These are phyloP conservation scores for Candida wancherniae DNA, from an alignment of 805 yeast species.

Conservation along the genomic window DNA sequence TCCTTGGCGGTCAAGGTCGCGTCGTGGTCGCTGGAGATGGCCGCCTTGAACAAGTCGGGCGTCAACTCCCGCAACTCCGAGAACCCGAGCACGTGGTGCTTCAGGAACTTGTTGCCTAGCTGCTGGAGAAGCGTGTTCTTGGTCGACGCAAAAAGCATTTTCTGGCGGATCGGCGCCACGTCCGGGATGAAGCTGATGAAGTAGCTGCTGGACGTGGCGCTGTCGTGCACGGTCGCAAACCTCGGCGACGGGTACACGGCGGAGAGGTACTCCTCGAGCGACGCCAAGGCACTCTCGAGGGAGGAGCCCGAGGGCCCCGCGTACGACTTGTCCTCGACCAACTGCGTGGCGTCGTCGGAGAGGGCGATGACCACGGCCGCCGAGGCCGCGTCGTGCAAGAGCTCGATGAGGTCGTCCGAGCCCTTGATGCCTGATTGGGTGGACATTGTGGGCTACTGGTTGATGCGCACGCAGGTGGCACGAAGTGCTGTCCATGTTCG, in stretches of 20 bases:
- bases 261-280: slow-evolving; percentile 20
- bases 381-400: slow-evolving; percentile 38
- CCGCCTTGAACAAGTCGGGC: slow-evolving; percentile 38
- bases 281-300: slow-evolving; percentile 16
- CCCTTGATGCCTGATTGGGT: slow-evolving; percentile 42
- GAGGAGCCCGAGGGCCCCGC: slow-evolving; percentile 11
- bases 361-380: slow-evolving; percentile 29
- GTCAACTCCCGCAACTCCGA: slow-evolving; percentile 55
- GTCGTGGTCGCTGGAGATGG: slow-evolving; percentile 19
- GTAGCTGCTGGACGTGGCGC: slow-evolving; percentile 22
- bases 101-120: slow-evolving; percentile 59
- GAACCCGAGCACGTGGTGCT: slow-evolving; percentile 39
- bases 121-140: slow-evolving; percentile 71
- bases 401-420: slow-evolving; percentile 37
- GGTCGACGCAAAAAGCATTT: slow-evolving; percentile 93
- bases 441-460: slow-evolving; percentile 24
- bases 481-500: too few relatives aligned
- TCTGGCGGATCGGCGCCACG: slow-evolving; percentile 68
- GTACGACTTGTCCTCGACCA: slow-evolving; percentile 26
- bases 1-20: slow-evolving; percentile 61
- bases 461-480: background rate
- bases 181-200: slow-evolving; percentile 89
- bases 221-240: slow-evolving; percentile 23
- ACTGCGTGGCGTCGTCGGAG: slow-evolving; percentile 29
- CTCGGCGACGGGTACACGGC: slow-evolving; percentile 32